Evolutionary conservation across 495 filamentous ascomycete species (phyloP).

Genomic region (Penicillium angulare): DNA sequence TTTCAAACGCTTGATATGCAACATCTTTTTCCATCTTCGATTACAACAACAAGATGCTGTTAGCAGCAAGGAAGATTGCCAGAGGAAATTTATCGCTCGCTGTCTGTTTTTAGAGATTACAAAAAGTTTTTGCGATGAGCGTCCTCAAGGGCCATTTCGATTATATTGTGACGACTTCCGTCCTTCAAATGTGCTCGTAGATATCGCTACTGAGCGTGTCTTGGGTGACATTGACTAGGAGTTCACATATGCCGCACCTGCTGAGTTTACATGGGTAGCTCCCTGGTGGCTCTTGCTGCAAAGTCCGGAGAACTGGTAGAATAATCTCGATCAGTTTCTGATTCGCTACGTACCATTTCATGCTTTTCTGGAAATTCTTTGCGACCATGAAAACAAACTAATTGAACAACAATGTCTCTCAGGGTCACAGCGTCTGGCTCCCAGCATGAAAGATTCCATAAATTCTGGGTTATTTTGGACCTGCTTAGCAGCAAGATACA

Average conservation of each 20-base stretch:
- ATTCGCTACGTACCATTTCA: conserved; percentile 14
- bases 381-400: conserved; percentile 20
- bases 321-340: conserved; percentile 24
- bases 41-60: conserved; percentile 45
- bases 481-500: conserved; percentile 24
- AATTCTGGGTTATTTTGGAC: conserved; percentile 30
- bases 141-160: conserved; percentile 26
- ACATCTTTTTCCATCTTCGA: conserved; percentile 42
- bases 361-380: conserved; percentile 23
- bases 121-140: conserved; percentile 19
- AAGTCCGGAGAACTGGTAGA: conserved; percentile 18
- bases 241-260: conserved; percentile 12
- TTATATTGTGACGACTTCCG: conserved; percentile 36
- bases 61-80: conserved; percentile 34
- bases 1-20: conserved; percentile 43
- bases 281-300: conserved; percentile 27
- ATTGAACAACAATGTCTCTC: conserved; percentile 17
- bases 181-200: conserved; percentile 33
- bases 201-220: conserved; percentile 13
- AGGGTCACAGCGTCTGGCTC: conserved; percentile 23
- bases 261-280: conserved; percentile 20
- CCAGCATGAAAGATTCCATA: conserved; percentile 21
- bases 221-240: conserved; percentile 25
- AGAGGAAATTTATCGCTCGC: conserved; percentile 46
- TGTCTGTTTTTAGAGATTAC: conserved; percentile 36